Base-by-base conservation (phyloP, 1,284 basidiomycete species). In the Tausonia pullulans region DNA sequence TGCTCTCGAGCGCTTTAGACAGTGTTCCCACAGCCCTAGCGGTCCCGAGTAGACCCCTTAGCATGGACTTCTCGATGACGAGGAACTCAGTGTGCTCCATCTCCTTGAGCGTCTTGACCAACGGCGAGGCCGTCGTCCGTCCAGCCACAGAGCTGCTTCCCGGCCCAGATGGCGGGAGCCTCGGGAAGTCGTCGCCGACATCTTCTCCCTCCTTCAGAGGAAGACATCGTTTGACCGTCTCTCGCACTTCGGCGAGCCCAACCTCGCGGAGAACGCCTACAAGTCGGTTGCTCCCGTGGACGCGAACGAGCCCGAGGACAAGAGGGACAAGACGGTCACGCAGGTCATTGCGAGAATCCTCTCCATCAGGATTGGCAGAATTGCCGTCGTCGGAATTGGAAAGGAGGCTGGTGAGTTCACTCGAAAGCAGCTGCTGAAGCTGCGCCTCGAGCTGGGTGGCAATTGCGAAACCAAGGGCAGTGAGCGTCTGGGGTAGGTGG, bases 361-460 rank as follows among this genome's bases (percentile, higher is more conserved):
- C 27, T 27, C 27, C 27, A 27, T 27, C 27, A 27, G 27, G 27
- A 2, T 27, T 27, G 27, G 27, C 27, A 27, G 27, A 27, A 27
- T 27, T 27, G 27, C 27, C 27, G 27, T 27, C 27, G 27, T 27
- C 27, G 27, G 27, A 27, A 27, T 27, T 27, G 27, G 27, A 27
- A 2, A 27, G 27, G 27, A 27, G 27, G 27, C 27, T 27, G 27
- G 27, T 27, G 27, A 27, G 27, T 27, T 27, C 27, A 27, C 27
- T 27, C 27, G 27, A 27, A 27, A 27, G 27, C 27, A 27, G 27
- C 27, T 27, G 27, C 27, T 27, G 27, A 27, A 96, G 79, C 69
- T 95, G 90, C 9, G 81, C 78, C 27, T 89, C 86, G n/a, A 95
- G 78, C 0, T 88, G 87, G 0, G 81, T 78, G 0, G 88, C 83